Percentiles rank a stretch among this genome's conserved stretches.
These are phyloP conservation scores for Gossypium schwendimanii DNA, from an alignment of 441 rosid genomes.

Conservation along the genomic window DNA sequence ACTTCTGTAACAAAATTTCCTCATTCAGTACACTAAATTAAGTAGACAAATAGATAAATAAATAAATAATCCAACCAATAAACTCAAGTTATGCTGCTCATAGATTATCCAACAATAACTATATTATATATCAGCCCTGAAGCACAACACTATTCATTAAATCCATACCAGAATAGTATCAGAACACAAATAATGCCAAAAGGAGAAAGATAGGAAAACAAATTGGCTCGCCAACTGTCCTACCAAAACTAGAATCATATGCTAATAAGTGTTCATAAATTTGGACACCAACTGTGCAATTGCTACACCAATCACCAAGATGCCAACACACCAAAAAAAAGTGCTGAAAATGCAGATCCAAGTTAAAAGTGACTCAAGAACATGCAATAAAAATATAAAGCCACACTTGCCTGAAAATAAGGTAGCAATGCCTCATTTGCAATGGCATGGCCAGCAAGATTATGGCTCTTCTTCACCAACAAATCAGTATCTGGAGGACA, in stretches of 20 bases:
- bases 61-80: conserved; percentile 6
- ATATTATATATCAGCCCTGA: background rate
- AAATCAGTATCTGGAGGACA: conserved; percentile 30
- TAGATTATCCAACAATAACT: conserved; percentile 5
- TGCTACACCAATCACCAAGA: background rate
- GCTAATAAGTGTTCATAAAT: background rate
- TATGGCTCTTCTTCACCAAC: conserved; percentile 22
- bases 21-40: conserved; percentile 31
- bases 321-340: conserved; percentile 3
- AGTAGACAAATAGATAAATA: conserved; percentile 9
- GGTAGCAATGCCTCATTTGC: conserved; percentile 93
- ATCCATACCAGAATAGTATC: background rate
- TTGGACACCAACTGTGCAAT: background rate
- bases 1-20: conserved; percentile 55
- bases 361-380: conserved; percentile 11
- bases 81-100: background rate
- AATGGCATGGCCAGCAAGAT: conserved; percentile 38
- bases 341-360: background rate
- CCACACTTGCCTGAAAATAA: conserved; percentile 75
- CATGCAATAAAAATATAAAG: conserved; percentile 6
- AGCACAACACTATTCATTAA: conserved; percentile 4
- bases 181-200: background rate
- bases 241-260: background rate
- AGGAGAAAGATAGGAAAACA: background rate
- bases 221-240: background rate